Evolutionary conservation across 352 stramenopile genomes (phyloP).

Genomic region (Poterioochromonas sp.): DNA sequence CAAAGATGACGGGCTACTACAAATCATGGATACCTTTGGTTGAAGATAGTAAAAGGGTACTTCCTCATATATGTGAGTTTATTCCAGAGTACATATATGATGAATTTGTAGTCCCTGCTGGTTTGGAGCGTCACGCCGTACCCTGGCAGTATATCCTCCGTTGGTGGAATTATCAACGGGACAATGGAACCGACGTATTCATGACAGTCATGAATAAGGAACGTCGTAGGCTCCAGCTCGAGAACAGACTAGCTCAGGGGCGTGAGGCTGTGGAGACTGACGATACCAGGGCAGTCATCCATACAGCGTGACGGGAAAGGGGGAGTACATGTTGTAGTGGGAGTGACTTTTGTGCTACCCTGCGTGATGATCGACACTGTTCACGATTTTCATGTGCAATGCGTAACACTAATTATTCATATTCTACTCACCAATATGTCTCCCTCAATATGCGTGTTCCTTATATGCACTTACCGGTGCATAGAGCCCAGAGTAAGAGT

Average conservation of each 20-base stretch:
- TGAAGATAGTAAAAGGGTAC: constrained; percentile 23
- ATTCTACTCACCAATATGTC: constrained; percentile 20
- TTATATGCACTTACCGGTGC: constrained; percentile 28
- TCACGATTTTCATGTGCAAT: constrained; percentile 31
- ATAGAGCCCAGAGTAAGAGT: constrained; percentile 31
- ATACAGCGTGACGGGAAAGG: constrained; percentile 29
- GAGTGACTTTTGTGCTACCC: constrained; percentile 27
- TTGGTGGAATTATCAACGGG: constrained; percentile 30
- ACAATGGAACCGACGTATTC: constrained; percentile 30
- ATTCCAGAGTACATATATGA: constrained; percentile 28
- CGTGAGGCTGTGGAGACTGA: constrained; percentile 26
- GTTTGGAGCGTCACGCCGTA: constrained; percentile 19
- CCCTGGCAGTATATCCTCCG: constrained; percentile 28
- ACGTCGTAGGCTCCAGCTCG: constrained; percentile 27
- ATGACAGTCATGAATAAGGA: constrained; percentile 31
- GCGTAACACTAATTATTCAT: constrained; percentile 27
- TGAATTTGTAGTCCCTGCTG: constrained; percentile 26
- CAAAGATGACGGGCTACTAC: constrained; percentile 29
- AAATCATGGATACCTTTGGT: constrained; percentile 31
- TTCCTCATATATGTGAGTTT: constrained; percentile 20
- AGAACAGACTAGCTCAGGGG: constrained; percentile 26
- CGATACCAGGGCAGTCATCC: constrained; percentile 28
- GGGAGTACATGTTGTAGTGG: constrained; percentile 29
- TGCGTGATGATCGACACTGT: constrained; percentile 29
- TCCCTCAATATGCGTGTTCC: constrained; percentile 27